These are phyloP conservation scores for Wickerhamiella bombiphila DNA, from an alignment of 805 yeast genomes.

Conservation along the genomic window DNA sequence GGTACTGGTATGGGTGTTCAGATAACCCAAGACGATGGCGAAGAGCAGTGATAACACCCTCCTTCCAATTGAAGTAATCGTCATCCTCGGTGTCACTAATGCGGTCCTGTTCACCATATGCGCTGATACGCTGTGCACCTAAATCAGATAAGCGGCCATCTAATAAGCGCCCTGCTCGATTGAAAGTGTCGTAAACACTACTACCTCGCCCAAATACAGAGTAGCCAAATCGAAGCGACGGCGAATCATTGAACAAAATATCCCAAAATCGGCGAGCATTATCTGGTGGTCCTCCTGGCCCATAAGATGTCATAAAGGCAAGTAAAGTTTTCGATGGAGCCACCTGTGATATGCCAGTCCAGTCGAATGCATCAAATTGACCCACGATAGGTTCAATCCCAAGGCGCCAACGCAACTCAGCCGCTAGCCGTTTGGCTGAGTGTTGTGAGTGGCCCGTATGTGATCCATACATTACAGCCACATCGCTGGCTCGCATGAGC, in stretches of 20 bases:
- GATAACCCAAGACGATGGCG: constrained; percentile 41
- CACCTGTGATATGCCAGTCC: constrained; percentile 45
- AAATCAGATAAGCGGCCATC: constrained; percentile 33
- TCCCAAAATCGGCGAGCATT: constrained; percentile 33
- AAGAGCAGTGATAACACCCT: constrained; percentile 41
- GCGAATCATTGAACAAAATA: constrained; percentile 25
- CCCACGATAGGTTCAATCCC: constrained; percentile 53
- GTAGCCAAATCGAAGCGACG: constrained; percentile 35
- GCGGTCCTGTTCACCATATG: constrained; percentile 65
- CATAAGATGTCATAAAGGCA: constrained; percentile 64
- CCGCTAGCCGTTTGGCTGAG: constrained; percentile 61
- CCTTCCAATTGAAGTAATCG: constrained; percentile 73
- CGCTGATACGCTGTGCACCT: constrained; percentile 50
- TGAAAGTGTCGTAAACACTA: constrained; percentile 69
- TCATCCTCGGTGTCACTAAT: constrained; percentile 62
- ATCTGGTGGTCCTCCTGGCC: constrained; percentile 84
- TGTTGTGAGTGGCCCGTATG: constrained; percentile 88
- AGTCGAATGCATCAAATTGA: constrained; percentile 60
- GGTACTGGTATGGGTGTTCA: constrained; percentile 54
- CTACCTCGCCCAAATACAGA: constrained; percentile 70
- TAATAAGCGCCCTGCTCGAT: constrained; percentile 46
- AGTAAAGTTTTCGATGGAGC: constrained; percentile 36
- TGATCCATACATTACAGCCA: constrained; percentile 59
- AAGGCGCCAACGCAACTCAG: constrained; percentile 60
- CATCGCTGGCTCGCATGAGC: too few relatives aligned